Base-by-base conservation (phyloP, 805 yeast genomes). In the Blastobotrys terrestris region DNA sequence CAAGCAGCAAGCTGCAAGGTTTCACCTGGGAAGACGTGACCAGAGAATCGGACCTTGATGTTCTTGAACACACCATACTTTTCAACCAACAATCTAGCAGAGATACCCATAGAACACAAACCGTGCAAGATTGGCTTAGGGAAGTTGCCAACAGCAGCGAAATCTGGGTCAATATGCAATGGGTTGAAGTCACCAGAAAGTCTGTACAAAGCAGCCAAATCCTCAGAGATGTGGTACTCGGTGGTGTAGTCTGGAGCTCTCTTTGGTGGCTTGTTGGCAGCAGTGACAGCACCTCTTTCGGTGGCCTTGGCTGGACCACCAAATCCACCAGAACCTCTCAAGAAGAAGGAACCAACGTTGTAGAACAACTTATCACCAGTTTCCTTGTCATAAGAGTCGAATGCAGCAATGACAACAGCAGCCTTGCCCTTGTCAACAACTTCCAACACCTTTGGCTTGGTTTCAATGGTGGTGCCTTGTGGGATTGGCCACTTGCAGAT, bases 121-220 rank as follows among this genome's bases (percentile, higher is more conserved):
- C 99, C 99, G 72, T 92, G 99, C 59, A 92, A 77, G 61, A 92
- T 92, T 48, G 99, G 99, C 52, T 74, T 72, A 48, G 81, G 82
- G 68, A 92, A 92, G 56, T 85, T 85, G 47, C 92, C 97, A 53
- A 87, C 87, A 58, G 83, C 80, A 14, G 98, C 97, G 71, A 91
- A 85, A 31, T 68, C 75, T 16, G 98, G 97, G 72, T 92, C 98
- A 66, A 92, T 84, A 73, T 91, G 99, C 62, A 92, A 78, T 55
- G 99, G 99, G 70, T 92, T 92, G 69, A 83, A 84, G 74, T 92
- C 99, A 51, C 97, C 98, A 56, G 92, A 84, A 56, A 92, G 75
- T 68, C 99, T 81, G 74, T 92, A 92, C 52, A 91, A 71, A 2
- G 96, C 88, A 46, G 97, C 97, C 68, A 83, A 89, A 67, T 90